A percentile compares a stretch with the other conserved stretches of the same genome.
Conservation (phyloP, 352 stramenopile genomes). For the Pythium vanterpoolii region DNA sequence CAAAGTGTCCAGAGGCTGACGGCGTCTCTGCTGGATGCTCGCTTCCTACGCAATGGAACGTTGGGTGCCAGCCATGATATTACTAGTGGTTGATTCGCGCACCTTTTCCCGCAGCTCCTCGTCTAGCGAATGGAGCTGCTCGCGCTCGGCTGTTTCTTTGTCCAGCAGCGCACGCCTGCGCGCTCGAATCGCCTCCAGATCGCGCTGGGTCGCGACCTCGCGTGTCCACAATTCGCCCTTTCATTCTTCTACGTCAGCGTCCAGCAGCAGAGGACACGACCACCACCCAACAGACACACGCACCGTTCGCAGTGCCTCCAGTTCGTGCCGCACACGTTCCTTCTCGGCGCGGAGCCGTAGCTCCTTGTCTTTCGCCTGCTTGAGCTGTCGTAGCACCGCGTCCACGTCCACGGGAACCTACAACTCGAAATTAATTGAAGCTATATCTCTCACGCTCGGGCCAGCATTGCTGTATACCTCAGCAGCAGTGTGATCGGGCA, state of each 20-base stretch:
- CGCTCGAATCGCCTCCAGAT: constrained; percentile 38
- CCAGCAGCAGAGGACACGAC: neutral
- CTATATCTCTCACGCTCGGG: neutral
- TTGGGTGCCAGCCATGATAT: neutral
- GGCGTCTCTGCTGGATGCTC: constrained; percentile 1
- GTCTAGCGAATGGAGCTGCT: constrained; percentile 32
- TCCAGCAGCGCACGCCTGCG: constrained; percentile 35
- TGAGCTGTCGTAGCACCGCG: constrained; percentile 49
- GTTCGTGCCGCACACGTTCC: constrained; percentile 53
- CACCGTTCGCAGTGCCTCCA: constrained; percentile 45
- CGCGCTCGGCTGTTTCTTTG: constrained; percentile 29
- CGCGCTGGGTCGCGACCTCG: constrained; percentile 40
- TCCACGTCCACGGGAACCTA: constrained; percentile 49
- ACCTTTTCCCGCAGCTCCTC: constrained; percentile 30
- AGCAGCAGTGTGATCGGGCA: neutral
- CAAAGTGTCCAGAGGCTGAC: neutral
- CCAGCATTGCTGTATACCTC: neutral
- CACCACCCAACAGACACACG: neutral
- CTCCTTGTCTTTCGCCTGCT: constrained; percentile 53
- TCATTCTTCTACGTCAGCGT: neutral
- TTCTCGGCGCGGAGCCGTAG: constrained; percentile 65
- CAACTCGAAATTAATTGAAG: neutral
- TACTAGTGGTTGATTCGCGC: neutral
- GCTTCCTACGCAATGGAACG: constrained; percentile 5
- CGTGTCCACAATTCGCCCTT: constrained; percentile 40